A percentile compares a stretch with the other conserved stretches of the same genome.
Conservation (phyloP, 2,329 filamentous ascomycete genomes). For the Conoideocrella luteorostrata region DNA sequence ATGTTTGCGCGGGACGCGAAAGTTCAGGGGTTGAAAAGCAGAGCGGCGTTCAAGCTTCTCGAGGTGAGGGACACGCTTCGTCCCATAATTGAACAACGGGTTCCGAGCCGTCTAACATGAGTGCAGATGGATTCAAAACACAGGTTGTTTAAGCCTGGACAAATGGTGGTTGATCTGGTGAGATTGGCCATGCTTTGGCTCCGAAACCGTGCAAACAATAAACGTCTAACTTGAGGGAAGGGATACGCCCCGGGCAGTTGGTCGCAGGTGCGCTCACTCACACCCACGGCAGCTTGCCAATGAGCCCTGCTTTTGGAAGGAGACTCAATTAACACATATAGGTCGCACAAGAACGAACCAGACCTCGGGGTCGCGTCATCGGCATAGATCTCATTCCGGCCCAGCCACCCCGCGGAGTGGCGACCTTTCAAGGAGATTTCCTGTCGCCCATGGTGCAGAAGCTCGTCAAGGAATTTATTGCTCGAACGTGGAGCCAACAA, state of each 20-base stretch:
- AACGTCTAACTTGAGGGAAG: slow-evolving; percentile 32
- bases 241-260: slow-evolving; percentile 73
- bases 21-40: slow-evolving; percentile 75
- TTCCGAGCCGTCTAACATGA: background rate
- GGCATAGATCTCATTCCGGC: slow-evolving; percentile 94
- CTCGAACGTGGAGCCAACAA: slow-evolving; percentile 40
- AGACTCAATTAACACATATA: slow-evolving; percentile 29
- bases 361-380: slow-evolving; percentile 70
- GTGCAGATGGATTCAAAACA: slow-evolving; percentile 74
- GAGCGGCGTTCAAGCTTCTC: slow-evolving; percentile 88
- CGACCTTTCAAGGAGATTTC: slow-evolving; percentile 92
- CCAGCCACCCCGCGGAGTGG: slow-evolving; percentile 85
- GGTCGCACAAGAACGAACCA: slow-evolving; percentile 75
- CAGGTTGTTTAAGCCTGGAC: slow-evolving; percentile 67
- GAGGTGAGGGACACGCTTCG: slow-evolving; percentile 48
- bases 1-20: slow-evolving; percentile 67
- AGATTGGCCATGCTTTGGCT: slow-evolving; percentile 17
- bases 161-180: slow-evolving; percentile 87
- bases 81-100: background rate
- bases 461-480: slow-evolving; percentile 71
- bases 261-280: slow-evolving; percentile 49
- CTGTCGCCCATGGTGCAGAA: slow-evolving; percentile 66
- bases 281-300: too few species aligned
- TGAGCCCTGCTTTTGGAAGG: too few species aligned
- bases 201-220: background rate